phyloP scores from a whole-genome alignment of 176 grass and related monocot genomes.

The Oryza brachyantha region DNA sequence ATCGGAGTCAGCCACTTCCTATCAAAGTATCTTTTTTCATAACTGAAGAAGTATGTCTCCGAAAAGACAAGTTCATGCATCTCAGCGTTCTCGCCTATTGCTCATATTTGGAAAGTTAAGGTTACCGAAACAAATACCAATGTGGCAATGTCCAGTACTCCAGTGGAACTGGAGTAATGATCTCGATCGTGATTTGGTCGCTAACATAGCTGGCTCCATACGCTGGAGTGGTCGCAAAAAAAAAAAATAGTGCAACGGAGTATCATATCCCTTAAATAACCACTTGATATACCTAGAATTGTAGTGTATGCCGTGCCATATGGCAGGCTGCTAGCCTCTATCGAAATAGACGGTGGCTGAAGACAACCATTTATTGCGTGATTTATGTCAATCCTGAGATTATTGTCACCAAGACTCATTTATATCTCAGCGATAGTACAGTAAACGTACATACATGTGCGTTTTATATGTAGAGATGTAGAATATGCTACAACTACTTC shows the following conservation, averaged over 20 bases:
- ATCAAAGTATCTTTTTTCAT: too few relatives aligned
- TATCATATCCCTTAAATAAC: background rate
- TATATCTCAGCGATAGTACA: background rate
- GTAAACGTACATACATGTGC: background rate
- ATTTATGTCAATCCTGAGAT: conserved; percentile 9
- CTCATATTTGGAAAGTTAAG: background rate
- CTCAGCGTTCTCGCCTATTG: background rate
- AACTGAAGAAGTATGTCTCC: background rate
- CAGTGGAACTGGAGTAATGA: background rate
- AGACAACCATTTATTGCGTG: conserved; percentile 34
- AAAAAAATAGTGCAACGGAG: background rate
- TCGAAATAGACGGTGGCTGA: conserved; percentile 43
- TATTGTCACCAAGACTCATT: conserved; percentile 3
- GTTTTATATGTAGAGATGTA: background rate
- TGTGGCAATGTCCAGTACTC: background rate
- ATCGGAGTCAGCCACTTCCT: too few relatives aligned
- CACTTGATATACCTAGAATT: background rate
- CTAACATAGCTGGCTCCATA: background rate
- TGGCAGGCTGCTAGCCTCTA: conserved; percentile 3
- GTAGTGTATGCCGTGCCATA: background rate
- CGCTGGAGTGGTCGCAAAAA: background rate
- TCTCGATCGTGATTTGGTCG: background rate
- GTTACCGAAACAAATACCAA: background rate
- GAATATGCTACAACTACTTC: background rate
- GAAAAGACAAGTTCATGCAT: too few relatives aligned